Evolutionary conservation across 495 filamentous ascomycete species (phyloP), one percentile per base, ranked within the genome.

Genomic region (Neurospora africana): DNA sequence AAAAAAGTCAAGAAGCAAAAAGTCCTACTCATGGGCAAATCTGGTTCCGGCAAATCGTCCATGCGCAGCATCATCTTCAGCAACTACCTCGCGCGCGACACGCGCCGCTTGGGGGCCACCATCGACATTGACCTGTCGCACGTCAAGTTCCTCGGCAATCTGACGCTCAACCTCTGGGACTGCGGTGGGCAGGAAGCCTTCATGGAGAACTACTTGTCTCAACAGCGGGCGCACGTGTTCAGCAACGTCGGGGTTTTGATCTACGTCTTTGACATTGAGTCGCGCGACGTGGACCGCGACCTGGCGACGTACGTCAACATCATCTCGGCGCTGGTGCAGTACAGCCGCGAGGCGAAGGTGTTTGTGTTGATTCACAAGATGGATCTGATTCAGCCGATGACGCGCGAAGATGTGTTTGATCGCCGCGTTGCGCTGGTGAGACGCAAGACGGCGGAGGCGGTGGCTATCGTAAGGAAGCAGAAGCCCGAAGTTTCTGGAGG

Each of bases 241-340:
- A 91, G 89, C 77, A 93, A 93, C 81, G 95, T 99, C 70, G 95
- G 94, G 23, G 95, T 98, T 73, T 87, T 99, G 13, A 99, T 99
- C 83, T 99, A 98, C 84, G 96, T 99, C 78, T 99, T 99, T 82
- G 95, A 99, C 79, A 95, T 98, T 73, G 95, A 98, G 79, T 96
- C 92, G 30, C 90, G 93, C 75, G 95, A 98, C 78, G 93, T 97
- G 74, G 91, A 93, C 27, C 89, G 93, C 72, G 96, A 98, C 80
- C 88, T 97, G 65, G 88, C 93, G 70, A 95, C 92, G 43, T 99
- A 98, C 82, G 89, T 87, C 70, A 88, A 90, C 72, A 93, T 97
- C 78, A 93, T 97, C 77, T 84, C 88, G 69, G 95, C 95, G 0
- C 85, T 99, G 39, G 83, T 87, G 39, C 93, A 98, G 81, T 95